phyloP scores from a whole-genome alignment of 179 eudicot species.

The Corrigiola litoralis region DNA sequence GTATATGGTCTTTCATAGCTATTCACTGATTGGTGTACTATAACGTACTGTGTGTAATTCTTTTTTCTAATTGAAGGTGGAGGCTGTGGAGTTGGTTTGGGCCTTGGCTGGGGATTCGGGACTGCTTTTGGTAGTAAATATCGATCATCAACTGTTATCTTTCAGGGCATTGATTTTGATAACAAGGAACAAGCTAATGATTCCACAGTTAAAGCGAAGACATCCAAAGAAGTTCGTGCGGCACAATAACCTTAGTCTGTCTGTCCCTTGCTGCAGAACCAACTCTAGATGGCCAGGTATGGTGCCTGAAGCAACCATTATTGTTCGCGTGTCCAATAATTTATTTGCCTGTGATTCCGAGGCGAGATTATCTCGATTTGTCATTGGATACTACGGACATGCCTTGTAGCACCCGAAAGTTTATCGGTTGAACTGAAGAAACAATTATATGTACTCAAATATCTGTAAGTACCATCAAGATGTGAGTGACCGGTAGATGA shows the following conservation, averaged over 20 bases:
- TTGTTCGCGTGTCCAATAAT: too few species aligned
- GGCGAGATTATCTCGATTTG: too few species aligned
- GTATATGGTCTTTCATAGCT: slow-evolving; percentile 11
- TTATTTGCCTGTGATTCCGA: too few species aligned
- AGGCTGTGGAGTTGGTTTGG: slow-evolving; percentile 80
- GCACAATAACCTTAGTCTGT: neutral
- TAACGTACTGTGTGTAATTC: neutral
- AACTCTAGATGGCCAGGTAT: neutral
- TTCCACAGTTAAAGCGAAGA: slow-evolving; percentile 8
- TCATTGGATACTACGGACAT: too few species aligned
- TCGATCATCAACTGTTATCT: slow-evolving; percentile 46
- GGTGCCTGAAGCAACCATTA: neutral
- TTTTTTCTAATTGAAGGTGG: slow-evolving; percentile 44
- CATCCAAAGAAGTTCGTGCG: slow-evolving; percentile 8
- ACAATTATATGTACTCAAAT: too few species aligned
- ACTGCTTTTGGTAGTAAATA: slow-evolving; percentile 64
- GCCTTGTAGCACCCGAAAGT: too few species aligned
- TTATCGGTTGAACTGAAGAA: too few species aligned
- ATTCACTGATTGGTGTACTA: neutral
- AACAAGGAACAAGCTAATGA: slow-evolving; percentile 9
- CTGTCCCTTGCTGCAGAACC: neutral
- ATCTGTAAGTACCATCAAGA: too few species aligned
- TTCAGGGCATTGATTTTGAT: slow-evolving; percentile 31
- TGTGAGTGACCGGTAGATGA: too few species aligned
- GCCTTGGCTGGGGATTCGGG: slow-evolving; percentile 88